Evolutionary conservation across 352 stramenopile genomes (phyloP).

Genomic region (Phytophthora meadii): DNA sequence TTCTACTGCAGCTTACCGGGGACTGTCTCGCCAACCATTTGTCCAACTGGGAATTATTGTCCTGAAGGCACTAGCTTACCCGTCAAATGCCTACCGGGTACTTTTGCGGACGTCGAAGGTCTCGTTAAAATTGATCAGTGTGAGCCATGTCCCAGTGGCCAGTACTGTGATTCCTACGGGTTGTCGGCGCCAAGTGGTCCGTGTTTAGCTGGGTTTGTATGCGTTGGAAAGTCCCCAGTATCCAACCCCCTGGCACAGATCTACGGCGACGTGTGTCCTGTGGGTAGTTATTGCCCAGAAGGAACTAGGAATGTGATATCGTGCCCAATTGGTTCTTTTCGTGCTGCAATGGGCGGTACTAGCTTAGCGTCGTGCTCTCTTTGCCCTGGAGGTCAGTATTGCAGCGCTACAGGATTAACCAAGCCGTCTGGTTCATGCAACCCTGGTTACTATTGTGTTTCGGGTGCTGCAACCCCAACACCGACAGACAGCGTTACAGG

Average conservation of each 20-base stretch:
- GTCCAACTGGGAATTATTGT: conserved; percentile 76
- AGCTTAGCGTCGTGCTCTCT: conserved; percentile 68
- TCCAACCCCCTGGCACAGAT: conserved; percentile 56
- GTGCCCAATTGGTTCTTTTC: conserved; percentile 75
- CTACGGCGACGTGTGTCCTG: conserved; percentile 69
- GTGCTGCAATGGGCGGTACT: conserved; percentile 49
- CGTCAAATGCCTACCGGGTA: conserved; percentile 72
- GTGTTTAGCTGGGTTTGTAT: conserved; percentile 77
- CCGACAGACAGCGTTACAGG: conserved; percentile 57
- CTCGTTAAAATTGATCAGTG: conserved; percentile 80
- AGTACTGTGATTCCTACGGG: conserved; percentile 91
- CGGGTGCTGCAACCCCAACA: conserved; percentile 45
- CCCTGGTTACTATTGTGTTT: conserved; percentile 87
- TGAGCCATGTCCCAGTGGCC: conserved; percentile 75
- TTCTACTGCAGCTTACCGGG: conserved; percentile 73
- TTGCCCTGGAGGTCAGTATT: conserved; percentile 72
- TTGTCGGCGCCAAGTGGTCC: conserved; percentile 52
- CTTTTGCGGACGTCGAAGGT: conserved; percentile 60
- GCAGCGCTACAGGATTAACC: conserved; percentile 51
- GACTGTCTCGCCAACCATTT: conserved; percentile 57
- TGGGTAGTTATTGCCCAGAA: conserved; percentile 76
- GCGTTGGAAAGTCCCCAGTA: conserved; percentile 56
- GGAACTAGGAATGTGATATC: conserved; percentile 56
- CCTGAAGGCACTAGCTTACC: conserved; percentile 54
- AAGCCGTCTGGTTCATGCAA: conserved; percentile 64